Evolutionary conservation across 805 yeast genomes (phyloP).

Genomic region (Maudiozyma barnettii): DNA sequence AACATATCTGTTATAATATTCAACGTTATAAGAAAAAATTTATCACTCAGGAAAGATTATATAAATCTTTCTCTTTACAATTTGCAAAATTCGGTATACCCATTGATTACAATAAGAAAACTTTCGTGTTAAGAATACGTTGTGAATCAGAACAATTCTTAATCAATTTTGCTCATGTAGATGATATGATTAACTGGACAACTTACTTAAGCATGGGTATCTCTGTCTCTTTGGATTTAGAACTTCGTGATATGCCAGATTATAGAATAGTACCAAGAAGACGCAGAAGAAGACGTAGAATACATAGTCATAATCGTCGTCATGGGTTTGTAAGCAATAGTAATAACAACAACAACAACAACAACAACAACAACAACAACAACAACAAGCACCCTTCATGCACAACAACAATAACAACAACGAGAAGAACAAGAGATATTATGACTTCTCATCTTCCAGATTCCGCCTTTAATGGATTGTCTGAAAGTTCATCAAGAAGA

Average conservation of each 20-base stretch:
- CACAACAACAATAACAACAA: not conserved
- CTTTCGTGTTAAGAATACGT: constrained; percentile 62
- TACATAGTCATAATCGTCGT: constrained; percentile 7
- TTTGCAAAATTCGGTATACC: constrained; percentile 81
- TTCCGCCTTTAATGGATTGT: not conserved
- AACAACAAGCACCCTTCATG: not conserved
- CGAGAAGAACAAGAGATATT: not conserved
- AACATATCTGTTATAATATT: constrained; percentile 15
- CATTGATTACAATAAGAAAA: constrained; percentile 65
- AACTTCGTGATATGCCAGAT: constrained; percentile 59
- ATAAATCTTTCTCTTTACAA: constrained; percentile 72
- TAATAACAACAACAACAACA: not conserved
- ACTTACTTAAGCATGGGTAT: constrained; percentile 62
- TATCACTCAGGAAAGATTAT: constrained; percentile 31
- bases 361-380: not conserved
- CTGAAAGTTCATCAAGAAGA: not conserved
- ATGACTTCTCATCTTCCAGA: not conserved
- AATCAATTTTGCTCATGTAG: constrained; percentile 50
- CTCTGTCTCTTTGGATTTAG: constrained; percentile 70
- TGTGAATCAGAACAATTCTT: constrained; percentile 78
- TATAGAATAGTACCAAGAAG: constrained; percentile 77
- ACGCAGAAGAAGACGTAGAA: constrained; percentile 37
- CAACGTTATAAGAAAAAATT: constrained; percentile 15
- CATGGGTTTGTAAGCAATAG: not conserved
- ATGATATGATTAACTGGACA: constrained; percentile 72